phyloP scores from a whole-genome alignment of 2,329 filamentous ascomycete genomes.

The Onygenales sp. region DNA sequence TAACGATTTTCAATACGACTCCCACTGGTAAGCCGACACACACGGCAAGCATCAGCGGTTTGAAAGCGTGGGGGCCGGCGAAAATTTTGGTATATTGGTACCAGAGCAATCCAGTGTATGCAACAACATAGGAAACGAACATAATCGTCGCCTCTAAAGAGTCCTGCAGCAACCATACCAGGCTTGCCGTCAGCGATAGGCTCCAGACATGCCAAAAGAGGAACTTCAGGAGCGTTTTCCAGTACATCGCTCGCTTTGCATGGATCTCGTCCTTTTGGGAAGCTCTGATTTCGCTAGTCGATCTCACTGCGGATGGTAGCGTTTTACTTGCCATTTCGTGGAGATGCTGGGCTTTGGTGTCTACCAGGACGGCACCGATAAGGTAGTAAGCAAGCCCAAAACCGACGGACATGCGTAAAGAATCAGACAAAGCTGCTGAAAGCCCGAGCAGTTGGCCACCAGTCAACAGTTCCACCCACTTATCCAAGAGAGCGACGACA shows the following conservation, averaged over 20 bases:
- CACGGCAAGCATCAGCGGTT: constrained; percentile 38
- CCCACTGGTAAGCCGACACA: constrained; percentile 39
- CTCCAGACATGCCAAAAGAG: constrained; percentile 45
- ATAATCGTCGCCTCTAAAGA: constrained; percentile 35
- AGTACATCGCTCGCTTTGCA: constrained; percentile 42
- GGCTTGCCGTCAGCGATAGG: constrained; percentile 38
- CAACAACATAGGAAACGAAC: constrained; percentile 40
- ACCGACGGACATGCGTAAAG: constrained; percentile 40
- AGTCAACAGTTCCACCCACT: constrained; percentile 43
- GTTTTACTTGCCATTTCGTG: constrained; percentile 36
- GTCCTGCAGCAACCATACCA: constrained; percentile 45
- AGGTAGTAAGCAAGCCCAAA: constrained; percentile 51
- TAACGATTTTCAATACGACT: constrained; percentile 31
- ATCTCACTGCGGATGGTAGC: constrained; percentile 31
- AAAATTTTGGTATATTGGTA: constrained; percentile 48
- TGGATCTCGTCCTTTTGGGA: constrained; percentile 37
- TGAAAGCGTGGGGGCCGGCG: constrained; percentile 39
- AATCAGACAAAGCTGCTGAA: constrained; percentile 22
- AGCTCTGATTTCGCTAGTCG: constrained; percentile 33
- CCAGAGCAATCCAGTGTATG: constrained; percentile 44
- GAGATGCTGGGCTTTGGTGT: constrained; percentile 45
- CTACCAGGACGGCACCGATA: constrained; percentile 47
- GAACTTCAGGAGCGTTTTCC: constrained; percentile 41
- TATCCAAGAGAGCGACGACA: constrained; percentile 45
- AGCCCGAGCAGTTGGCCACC: constrained; percentile 36